Conservation (phyloP, 148 eudicot species). For the Silene latifolia region DNA sequence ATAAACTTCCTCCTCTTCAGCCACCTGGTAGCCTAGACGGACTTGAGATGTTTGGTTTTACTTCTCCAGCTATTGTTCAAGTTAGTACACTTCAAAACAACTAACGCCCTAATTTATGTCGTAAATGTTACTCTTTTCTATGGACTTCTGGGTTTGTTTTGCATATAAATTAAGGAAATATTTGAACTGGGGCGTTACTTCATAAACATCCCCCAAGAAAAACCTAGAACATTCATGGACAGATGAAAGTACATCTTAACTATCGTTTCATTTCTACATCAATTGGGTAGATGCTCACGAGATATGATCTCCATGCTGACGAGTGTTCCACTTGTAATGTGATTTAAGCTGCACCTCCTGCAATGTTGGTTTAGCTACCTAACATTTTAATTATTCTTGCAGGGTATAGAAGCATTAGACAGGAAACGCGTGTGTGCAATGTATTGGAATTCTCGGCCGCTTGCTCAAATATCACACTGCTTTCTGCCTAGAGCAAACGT, state of each 20-base stretch:
- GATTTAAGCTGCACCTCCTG: not conserved
- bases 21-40: constrained; percentile 97
- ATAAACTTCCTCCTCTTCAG: constrained; percentile 79
- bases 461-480: constrained; percentile 48
- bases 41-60: constrained; percentile 91
- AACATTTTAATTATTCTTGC: not conserved
- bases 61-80: constrained; percentile 83
- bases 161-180: not conserved
- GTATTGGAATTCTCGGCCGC: constrained; percentile 76
- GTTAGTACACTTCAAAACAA: constrained; percentile 28
- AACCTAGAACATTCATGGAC: not conserved
- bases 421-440: constrained; percentile 24
- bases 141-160: not conserved
- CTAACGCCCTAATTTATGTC: not conserved
- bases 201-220: not conserved
- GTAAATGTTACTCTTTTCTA: not conserved
- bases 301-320: not conserved
- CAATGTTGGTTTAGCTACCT: not conserved
- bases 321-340: not conserved
- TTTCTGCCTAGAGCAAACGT: constrained; percentile 31
- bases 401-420: constrained; percentile 79
- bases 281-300: not conserved
- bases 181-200: not conserved
- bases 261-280: no score
- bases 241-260: not conserved